Percentiles rank a stretch among this genome's conserved stretches.
Evolutionary conservation across 2,329 filamentous ascomycete species (phyloP).

Genomic region (Rosellinia necatrix): DNA sequence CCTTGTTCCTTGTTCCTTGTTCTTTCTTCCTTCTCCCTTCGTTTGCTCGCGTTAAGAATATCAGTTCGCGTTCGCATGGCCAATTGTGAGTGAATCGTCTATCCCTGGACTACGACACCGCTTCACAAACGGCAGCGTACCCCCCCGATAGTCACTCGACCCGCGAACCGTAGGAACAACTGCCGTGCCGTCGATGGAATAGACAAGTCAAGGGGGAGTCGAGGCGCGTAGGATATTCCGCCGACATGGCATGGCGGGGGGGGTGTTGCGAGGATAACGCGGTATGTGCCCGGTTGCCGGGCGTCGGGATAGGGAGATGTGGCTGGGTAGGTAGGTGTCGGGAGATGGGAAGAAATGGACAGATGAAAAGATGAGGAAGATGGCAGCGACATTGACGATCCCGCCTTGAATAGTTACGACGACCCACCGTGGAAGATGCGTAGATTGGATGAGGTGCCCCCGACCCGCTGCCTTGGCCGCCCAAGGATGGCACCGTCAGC

Average conservation of each 20-base stretch:
- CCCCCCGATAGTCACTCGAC: no score
- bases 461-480: not conserved
- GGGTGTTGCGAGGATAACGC: not conserved
- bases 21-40: not conserved
- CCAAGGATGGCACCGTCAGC: not conserved
- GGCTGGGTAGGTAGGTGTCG: no score
- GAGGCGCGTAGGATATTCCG: conserved; percentile 11
- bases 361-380: not conserved
- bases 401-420: no score
- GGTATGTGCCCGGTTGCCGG: not conserved
- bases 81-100: not conserved
- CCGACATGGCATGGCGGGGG: conserved; percentile 2
- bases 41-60: not conserved
- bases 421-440: not conserved
- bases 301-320: not conserved
- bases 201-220: conserved; percentile 10
- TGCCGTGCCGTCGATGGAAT: no score
- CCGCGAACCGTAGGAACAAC: no score
- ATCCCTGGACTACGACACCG: not conserved
- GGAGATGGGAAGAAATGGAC: not conserved
- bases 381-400: not conserved
- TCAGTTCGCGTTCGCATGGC: conserved; percentile 15
- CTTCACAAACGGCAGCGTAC: not conserved
- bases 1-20: not conserved
- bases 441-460: no score